A percentile compares a stretch with the other conserved stretches of the same genome.
Conservation (phyloP, 164 flowering plant genomes). For the Tinospora cordifolia region DNA sequence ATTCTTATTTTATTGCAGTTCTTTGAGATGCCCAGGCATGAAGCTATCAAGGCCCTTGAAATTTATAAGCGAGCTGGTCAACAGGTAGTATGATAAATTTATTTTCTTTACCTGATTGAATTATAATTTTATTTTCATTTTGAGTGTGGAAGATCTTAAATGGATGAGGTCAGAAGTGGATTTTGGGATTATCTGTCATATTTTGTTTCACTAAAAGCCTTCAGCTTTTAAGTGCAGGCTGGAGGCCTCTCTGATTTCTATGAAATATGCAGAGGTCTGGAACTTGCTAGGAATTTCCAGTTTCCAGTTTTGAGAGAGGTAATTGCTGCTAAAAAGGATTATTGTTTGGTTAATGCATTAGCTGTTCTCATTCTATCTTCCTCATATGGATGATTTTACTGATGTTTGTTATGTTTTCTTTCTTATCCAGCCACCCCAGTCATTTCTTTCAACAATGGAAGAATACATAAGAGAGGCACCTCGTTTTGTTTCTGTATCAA, state of each 20-base stretch:
- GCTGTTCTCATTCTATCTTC: neutral
- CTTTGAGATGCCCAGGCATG: constrained; percentile 99
- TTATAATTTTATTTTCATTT: neutral
- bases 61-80: constrained; percentile 93
- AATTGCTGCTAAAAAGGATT: constrained; percentile 8
- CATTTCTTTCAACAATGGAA: constrained; percentile 94
- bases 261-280: constrained; percentile 87
- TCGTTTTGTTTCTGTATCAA: constrained; percentile 65
- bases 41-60: constrained; percentile 93
- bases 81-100: constrained; percentile 46
- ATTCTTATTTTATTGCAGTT: constrained; percentile 48
- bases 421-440: constrained; percentile 83
- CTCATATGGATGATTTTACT: neutral
- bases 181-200: neutral
- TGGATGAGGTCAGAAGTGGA: neutral
- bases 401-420: neutral
- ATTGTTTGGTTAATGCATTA: neutral
- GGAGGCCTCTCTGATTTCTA: constrained; percentile 82
- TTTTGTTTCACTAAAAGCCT: constrained; percentile 5
- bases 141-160: neutral
- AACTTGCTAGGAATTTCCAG: constrained; percentile 98
- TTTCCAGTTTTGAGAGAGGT: constrained; percentile 93
- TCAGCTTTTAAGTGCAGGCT: constrained; percentile 51
- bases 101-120: neutral
- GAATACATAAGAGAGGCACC: constrained; percentile 98